Conservation (phyloP, 495 filamentous ascomycete genomes). For the Penicillium coprophilum region DNA sequence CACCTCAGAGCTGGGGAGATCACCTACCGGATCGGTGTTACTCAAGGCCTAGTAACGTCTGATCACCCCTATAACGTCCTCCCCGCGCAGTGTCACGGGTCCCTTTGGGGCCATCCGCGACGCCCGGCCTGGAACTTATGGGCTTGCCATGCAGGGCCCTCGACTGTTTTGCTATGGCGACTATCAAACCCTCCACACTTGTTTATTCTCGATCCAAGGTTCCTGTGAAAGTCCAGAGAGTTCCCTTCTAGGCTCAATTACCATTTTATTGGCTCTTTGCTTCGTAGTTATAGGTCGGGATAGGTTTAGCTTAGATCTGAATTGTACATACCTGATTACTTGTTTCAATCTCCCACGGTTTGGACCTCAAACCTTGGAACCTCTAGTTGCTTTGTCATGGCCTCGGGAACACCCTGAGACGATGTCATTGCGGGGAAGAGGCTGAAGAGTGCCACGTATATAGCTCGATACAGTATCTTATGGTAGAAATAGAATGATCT, state of each 20-base stretch:
- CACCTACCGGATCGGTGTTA: not conserved
- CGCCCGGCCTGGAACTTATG: not conserved
- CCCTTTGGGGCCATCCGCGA: not conserved
- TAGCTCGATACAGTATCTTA: not conserved
- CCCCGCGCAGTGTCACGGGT: not conserved
- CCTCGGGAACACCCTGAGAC: not conserved
- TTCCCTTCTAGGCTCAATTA: not conserved
- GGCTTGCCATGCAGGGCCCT: not conserved
- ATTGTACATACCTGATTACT: not conserved
- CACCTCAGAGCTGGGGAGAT: not conserved
- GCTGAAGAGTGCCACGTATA: not conserved
- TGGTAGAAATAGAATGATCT: not conserved
- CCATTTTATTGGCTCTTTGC: not conserved
- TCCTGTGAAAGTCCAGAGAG: not conserved
- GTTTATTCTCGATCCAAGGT: not conserved
- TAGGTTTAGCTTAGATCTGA: not conserved
- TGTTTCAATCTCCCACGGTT: no score
- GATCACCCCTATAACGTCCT: not conserved
- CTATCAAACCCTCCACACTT: no score
- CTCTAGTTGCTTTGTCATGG: constrained; percentile 3
- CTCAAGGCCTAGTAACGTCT: not conserved
- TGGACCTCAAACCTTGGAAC: not conserved
- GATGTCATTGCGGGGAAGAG: constrained; percentile 10
- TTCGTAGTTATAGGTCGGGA: no score
- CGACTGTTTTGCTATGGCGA: no score